These are phyloP conservation scores for Clonostachys sp. DNA, from an alignment of 2,329 filamentous ascomycete genomes.

Conservation along the genomic window DNA sequence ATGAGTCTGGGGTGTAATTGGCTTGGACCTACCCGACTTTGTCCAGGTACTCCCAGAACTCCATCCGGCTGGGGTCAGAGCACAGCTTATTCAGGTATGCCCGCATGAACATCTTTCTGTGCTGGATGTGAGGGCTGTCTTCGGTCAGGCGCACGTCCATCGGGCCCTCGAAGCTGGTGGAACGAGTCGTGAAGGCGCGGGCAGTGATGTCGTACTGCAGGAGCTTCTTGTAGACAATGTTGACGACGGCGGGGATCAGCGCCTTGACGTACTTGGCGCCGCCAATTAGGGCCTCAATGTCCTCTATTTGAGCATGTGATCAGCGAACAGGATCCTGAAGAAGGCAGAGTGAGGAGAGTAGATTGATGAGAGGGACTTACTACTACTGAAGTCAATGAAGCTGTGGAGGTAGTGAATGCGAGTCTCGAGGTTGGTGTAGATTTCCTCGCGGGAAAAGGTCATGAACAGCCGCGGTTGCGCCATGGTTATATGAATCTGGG, in stretches of 20 bases:
- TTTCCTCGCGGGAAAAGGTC: constrained; percentile 64
- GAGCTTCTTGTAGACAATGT: constrained; percentile 80
- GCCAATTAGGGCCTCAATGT: constrained; percentile 64
- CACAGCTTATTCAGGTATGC: constrained; percentile 73
- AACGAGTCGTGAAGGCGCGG: constrained; percentile 63
- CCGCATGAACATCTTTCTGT: constrained; percentile 74
- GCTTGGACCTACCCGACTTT: constrained; percentile 63
- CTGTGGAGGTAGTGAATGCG: constrained; percentile 69
- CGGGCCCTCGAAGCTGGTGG: constrained; percentile 61
- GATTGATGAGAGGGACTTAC: constrained; percentile 35
- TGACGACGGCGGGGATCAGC: constrained; percentile 78
- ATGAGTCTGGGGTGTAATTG: not conserved
- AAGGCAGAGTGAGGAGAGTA: not conserved
- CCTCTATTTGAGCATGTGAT: constrained; percentile 38
- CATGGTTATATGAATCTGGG: too few relatives aligned
- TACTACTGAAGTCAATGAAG: constrained; percentile 69
- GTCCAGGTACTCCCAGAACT: constrained; percentile 81
- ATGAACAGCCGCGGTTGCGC: too few relatives aligned
- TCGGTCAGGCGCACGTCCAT: constrained; percentile 61
- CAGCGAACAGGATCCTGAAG: not conserved
- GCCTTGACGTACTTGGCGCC: constrained; percentile 75
- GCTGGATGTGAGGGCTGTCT: constrained; percentile 68
- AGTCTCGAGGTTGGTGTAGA: constrained; percentile 67
- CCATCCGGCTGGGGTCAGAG: constrained; percentile 68
- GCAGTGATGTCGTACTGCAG: constrained; percentile 79